Evolutionary conservation across 2,329 filamentous ascomycete species (phyloP), one percentile per base, ranked within the genome.

Genomic region (Knoxdaviesia proteae): DNA sequence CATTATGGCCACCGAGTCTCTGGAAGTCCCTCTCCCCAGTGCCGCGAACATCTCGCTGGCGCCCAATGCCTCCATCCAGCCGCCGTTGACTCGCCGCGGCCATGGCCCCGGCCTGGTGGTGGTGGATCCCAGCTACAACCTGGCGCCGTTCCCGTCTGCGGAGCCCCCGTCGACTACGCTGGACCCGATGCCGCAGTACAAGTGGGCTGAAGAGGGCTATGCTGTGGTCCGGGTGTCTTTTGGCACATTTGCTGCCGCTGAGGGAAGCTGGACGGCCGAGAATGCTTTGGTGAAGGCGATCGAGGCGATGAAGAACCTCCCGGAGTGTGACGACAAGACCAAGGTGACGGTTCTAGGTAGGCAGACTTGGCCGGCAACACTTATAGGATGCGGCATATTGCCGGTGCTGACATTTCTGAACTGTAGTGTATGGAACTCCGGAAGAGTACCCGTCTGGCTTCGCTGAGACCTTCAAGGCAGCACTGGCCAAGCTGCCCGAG

Each of bases 331-430:
- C 38, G 51, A 54, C 1, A 60, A 58, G 10, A 56, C 56, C 7
- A 61, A 61, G 45, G 51, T 64, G 42, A 61, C 56, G 5, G 34
- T 64, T 2, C 50, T 64, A 11, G 50, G 60, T 63, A 47, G 42
- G 55, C 3, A n/a, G 11, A 3, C 6, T 6, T n/a, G 5, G 8
- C 20, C 32, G 8, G 11, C 34, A 10, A 10, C 35, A 30, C 34
- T 7, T 42, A 9, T 20, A 36, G 6, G n/a, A 8, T 6, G 31
- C 20, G 32, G 11, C 8, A n/a, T 32, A n/a, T 32, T 36, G n/a
- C n/a, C 5, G 6, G 20, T 20, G 20, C 20, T 20, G 3, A 20
- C 20, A 20, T 20, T 20, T 30, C 11, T 10, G 30, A 5, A 30
- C 10, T 20, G 7, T 38, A 44, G 39, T 44, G 6, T 44, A 44